Evolutionary conservation across 768 basidiomycete species (phyloP), one percentile per base, ranked within the genome.

Genomic region (Termitomyces bulborhizus): DNA sequence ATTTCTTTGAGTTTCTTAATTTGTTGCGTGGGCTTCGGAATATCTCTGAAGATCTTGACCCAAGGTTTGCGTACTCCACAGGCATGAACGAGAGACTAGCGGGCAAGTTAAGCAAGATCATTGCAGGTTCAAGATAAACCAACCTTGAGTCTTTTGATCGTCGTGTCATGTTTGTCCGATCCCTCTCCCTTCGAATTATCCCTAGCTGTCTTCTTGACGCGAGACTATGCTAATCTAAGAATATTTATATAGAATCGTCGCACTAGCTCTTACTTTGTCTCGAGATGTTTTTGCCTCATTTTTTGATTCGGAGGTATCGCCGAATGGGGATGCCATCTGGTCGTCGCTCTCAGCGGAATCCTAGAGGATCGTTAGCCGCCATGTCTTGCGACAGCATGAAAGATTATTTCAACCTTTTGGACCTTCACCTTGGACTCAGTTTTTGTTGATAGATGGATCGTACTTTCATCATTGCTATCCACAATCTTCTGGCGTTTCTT

Each of bases 31-130:
- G 84, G 75, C 8, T 71, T 74, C 42, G 81, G 77, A 39, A 82
- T 63, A 53, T 75, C 84, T 60, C 82, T 70, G 61, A 92, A 86
- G 54, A 90, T 79, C 64, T 82, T 89, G 8, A 79, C 76, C 90
- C 90, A 93, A 6, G 80, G 72, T 67, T 85, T 91, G 55, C 88
- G 83, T 16, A 88, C 76, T 6, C 90, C 90, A 58, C 91, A 92
- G 1, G 88, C 86, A 13, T 78, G 66, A 1, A 93, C 81, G 13
- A 88, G 68, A 15, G 82, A 74, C 90, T 91, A 54, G n/a, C 15
- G 5, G 11, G 55, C 24, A 26, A 24, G 42, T 53, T 47, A 6
- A 57, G 16, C 34, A 39, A 44, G 32, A 57, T 15, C 21, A 39
- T 21, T 31, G 31, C 11, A 27, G 36, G 16, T 39, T 26, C 47